Percentiles rank a stretch among this genome's conserved stretches.
phyloP scores from a whole-genome alignment of 495 filamentous ascomycete genomes.

The Penicillium riverlandense region DNA sequence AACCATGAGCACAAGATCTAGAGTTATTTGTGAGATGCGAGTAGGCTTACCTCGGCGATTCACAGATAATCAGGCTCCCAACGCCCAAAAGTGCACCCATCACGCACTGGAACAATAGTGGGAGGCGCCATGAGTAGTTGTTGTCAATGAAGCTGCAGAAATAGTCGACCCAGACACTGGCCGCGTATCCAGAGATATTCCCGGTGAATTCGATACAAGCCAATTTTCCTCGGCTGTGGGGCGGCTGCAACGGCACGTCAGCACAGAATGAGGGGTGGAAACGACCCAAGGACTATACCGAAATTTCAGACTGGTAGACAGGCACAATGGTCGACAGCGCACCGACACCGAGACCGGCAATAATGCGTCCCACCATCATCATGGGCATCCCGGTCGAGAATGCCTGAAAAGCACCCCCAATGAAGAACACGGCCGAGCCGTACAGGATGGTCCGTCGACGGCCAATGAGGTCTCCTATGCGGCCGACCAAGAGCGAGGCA shows the following conservation, averaged over 20 bases:
- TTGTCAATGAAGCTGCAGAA: constrained; percentile 85
- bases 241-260: constrained; percentile 46
- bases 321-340: constrained; percentile 95
- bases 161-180: constrained; percentile 98
- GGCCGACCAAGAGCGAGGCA: constrained; percentile 82
- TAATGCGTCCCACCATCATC: constrained; percentile 83
- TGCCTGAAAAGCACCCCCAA: constrained; percentile 81
- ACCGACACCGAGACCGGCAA: constrained; percentile 91
- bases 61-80: constrained; percentile 88
- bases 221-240: constrained; percentile 89
- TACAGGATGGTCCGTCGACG: constrained; percentile 88
- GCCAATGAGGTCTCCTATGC: constrained; percentile 86
- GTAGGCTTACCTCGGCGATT: constrained; percentile 77
- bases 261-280: not conserved
- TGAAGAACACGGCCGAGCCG: constrained; percentile 84
- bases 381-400: constrained; percentile 76
- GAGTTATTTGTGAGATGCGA: not conserved
- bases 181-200: constrained; percentile 91
- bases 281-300: constrained; percentile 17
- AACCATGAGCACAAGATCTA: not conserved
- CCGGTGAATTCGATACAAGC: constrained; percentile 98
- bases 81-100: constrained; percentile 82
- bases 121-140: constrained; percentile 84
- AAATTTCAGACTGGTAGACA: constrained; percentile 95
- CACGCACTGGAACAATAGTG: constrained; percentile 84